These are phyloP conservation scores for Russula compacta DNA, from an alignment of 768 basidiomycete genomes.

Conservation along the genomic window DNA sequence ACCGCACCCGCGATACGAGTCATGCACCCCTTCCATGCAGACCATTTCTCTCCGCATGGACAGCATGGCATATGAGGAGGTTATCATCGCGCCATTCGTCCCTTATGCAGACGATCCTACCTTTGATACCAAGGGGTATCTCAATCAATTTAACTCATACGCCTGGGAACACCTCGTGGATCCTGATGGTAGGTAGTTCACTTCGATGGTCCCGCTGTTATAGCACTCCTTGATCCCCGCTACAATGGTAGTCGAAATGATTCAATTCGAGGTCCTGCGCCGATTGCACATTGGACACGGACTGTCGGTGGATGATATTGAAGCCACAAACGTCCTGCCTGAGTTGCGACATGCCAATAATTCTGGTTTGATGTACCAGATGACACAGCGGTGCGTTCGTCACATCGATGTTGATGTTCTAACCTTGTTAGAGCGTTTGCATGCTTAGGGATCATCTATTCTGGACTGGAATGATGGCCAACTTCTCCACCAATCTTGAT, in stretches of 20 bases:
- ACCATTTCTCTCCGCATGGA: slow-evolving; percentile 31
- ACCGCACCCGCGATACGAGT: slow-evolving; percentile 41
- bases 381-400: slow-evolving; percentile 23
- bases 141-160: slow-evolving; percentile 34
- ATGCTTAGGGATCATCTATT: background rate
- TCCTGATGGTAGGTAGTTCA: slow-evolving; percentile 34
- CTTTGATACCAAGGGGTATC: slow-evolving; percentile 38
- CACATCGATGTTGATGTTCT: slow-evolving; percentile 19
- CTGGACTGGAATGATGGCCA: slow-evolving; percentile 7
- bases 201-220: background rate
- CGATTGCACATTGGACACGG: slow-evolving; percentile 33
- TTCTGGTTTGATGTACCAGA: slow-evolving; percentile 17
- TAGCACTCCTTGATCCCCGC: background rate
- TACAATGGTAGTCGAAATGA: slow-evolving; percentile 35
- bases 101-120: slow-evolving; percentile 52
- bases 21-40: slow-evolving; percentile 41
- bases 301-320: slow-evolving; percentile 38
- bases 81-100: slow-evolving; percentile 46
- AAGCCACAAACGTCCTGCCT: slow-evolving; percentile 40
- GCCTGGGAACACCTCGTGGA: slow-evolving; percentile 42
- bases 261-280: slow-evolving; percentile 40
- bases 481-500: slow-evolving; percentile 2
- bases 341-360: slow-evolving; percentile 8
- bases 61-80: slow-evolving; percentile 32
- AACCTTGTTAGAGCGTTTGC: background rate